Base-by-base conservation (phyloP, 768 basidiomycete genomes). In the Boletus tomentosulus region DNA sequence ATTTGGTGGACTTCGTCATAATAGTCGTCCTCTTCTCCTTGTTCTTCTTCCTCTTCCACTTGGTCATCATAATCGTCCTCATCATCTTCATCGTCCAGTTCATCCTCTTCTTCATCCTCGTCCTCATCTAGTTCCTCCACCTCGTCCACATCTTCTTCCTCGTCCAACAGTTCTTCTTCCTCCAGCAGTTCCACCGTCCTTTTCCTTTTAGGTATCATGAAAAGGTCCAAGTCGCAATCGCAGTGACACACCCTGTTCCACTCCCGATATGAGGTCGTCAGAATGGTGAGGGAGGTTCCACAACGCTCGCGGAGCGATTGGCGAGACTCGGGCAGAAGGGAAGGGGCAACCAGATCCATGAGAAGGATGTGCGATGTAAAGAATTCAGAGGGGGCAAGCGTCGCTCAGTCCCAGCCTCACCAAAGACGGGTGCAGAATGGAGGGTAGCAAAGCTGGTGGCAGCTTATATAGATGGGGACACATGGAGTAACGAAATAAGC, bases 291-390 rank as follows among this genome's bases (percentile, higher is more conserved):
- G 10, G 13, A 0, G 13, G 31, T 27, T 30, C 13, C 41, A 31
- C 57, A 7, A 11, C 56, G 56, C 34, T 65, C 50, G 27, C 45
- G 33, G n/a, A 65, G 57, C 6, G 52, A 34, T 35, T 12, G 48
- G 45, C 35, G 42, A 48, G 30, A 7, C 13, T 33, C 4, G 31
- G 4, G 27, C 5, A 2, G 25, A 25, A 4, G 19, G 41, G 10
- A 8, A 24, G 27, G 6, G 27, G 27, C 6, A 27, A 42, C 24
- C 4, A 5, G 8, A 11, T 12, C 37, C 37, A 38, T n/a, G 37
- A 13, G n/a, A 35, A 16, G 13, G 35, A 16, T 4, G 15, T n/a
- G 10, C 2, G 6, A 16, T 9, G 37, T 38, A 38, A 8, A n/a
- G 37, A 19, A 8, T 19, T n/a, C n/a, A 19, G 15, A 10, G 16